These are phyloP conservation scores for Macadamia integrifolia DNA, from an alignment of 164 flowering plant genomes.

Conservation along the genomic window DNA sequence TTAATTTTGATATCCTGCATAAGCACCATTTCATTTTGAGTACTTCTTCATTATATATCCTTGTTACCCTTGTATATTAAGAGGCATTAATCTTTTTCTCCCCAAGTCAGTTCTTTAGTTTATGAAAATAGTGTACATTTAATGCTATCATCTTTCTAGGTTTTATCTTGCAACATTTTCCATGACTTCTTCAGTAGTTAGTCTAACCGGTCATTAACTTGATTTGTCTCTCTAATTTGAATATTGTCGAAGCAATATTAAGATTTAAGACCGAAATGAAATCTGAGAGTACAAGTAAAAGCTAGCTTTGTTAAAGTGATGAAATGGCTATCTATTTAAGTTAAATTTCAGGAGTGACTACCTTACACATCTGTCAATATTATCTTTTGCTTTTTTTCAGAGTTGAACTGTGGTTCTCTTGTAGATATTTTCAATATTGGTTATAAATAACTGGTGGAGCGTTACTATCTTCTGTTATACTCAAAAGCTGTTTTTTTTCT, in stretches of 20 bases:
- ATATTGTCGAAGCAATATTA: neutral
- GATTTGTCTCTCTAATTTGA: neutral
- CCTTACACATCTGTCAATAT: too few relatives aligned
- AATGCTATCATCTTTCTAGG: neutral
- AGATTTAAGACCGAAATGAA: neutral
- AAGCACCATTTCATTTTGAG: neutral
- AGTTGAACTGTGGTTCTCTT: neutral
- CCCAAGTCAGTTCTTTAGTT: neutral
- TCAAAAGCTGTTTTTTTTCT: too few relatives aligned
- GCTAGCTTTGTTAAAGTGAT: neutral
- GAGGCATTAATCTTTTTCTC: neutral
- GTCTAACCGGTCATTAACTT: neutral
- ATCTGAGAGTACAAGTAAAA: neutral
- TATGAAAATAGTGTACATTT: too few relatives aligned
- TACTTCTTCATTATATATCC: neutral
- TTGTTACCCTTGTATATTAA: too few relatives aligned
- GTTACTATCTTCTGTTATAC: too few relatives aligned
- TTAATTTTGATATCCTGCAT: neutral
- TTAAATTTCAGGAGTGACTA: too few relatives aligned
- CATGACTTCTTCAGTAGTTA: neutral
- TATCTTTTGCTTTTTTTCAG: neutral
- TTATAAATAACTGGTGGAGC: too few relatives aligned
- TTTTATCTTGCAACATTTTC: neutral
- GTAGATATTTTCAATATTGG: neutral
- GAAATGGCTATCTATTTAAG: too few relatives aligned